phyloP scores from a whole-genome alignment of 1,139 yeast genomes.

The Lodderomyces metapsilosis region DNA sequence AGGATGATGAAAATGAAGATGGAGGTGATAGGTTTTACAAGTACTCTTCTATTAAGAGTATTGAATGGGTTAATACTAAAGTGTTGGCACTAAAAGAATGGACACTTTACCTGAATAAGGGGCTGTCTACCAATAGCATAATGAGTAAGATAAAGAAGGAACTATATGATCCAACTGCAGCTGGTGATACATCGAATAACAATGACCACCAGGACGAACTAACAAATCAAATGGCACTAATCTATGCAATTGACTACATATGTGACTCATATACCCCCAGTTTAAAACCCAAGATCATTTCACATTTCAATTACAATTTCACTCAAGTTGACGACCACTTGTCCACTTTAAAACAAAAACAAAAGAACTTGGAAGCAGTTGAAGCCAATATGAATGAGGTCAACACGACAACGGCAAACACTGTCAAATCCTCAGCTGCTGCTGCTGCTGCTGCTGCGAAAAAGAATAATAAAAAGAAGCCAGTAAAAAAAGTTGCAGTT shows the following conservation, averaged over 20 bases:
- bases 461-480: conserved; percentile 21
- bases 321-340: conserved; percentile 29
- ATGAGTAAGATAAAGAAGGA: conserved; percentile 16
- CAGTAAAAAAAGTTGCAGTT: conserved; percentile 41
- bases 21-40: conserved; percentile 35
- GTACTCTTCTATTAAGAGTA: conserved; percentile 32
- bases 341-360: conserved; percentile 23
- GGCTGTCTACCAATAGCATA: conserved; percentile 7
- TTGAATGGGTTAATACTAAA: conserved; percentile 29
- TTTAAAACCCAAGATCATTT: conserved; percentile 18
- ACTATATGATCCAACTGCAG: conserved; percentile 23
- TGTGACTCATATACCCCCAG: conserved; percentile 26
- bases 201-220: conserved; percentile 17
- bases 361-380: conserved; percentile 25
- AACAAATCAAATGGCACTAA: conserved; percentile 20
- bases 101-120: conserved; percentile 17
- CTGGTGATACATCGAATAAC: conserved; percentile 22
- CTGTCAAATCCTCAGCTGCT: background rate
- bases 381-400: conserved; percentile 30
- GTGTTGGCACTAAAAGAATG: conserved; percentile 25
- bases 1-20: background rate
- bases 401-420: conserved; percentile 17
- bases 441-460: too few species aligned
- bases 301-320: conserved; percentile 24
- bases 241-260: conserved; percentile 30